Conservation (phyloP, 306 rosid genomes). For the Rubus parviflorus region DNA sequence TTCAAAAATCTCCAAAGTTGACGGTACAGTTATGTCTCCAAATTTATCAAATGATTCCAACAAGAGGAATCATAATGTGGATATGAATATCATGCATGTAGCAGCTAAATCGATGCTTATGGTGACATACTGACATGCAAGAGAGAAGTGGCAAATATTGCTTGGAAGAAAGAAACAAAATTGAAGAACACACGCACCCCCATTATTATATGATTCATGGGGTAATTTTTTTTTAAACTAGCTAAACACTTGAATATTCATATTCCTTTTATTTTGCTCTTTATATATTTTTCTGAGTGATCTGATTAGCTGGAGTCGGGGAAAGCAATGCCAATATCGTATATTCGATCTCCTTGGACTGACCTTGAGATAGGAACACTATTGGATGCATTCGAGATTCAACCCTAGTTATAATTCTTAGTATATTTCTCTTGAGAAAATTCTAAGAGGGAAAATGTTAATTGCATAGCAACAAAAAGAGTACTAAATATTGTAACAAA, state of each 20-base stretch:
- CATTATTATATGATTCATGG: background rate
- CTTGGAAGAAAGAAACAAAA: background rate
- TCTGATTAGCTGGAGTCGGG: background rate
- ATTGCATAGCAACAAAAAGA: too few relatives aligned
- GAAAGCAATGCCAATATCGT: background rate
- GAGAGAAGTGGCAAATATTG: background rate
- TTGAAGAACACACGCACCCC: background rate
- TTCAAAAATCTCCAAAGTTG: background rate
- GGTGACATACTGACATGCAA: background rate
- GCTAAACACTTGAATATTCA: background rate
- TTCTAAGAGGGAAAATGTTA: background rate
- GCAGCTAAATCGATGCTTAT: background rate
- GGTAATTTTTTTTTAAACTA: background rate
- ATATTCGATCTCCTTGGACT: background rate
- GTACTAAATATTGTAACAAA: too few relatives aligned
- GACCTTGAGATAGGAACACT: background rate
- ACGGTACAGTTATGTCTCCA: background rate
- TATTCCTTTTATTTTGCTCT: background rate
- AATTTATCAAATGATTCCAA: background rate
- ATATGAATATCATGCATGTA: background rate
- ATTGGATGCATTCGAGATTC: conserved; percentile 1
- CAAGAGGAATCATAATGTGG: background rate
- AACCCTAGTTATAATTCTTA: background rate
- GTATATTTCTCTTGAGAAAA: background rate
- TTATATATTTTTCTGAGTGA: background rate